These are phyloP conservation scores for Lolium rigidum DNA, from an alignment of 176 grass and related monocot genomes.

Conservation along the genomic window DNA sequence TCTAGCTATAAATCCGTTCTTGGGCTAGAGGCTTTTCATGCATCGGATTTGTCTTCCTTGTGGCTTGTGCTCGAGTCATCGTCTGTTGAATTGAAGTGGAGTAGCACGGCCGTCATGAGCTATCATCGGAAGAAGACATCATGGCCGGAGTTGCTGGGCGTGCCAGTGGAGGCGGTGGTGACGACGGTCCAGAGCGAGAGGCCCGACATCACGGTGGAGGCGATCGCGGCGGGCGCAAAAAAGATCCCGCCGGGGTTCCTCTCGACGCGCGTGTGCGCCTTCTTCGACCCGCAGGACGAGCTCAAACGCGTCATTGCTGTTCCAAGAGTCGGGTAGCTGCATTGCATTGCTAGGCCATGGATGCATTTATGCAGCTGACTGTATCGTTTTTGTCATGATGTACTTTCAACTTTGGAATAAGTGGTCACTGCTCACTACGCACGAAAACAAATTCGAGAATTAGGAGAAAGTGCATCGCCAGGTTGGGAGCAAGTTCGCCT, in stretches of 20 bases:
- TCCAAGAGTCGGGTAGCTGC: background rate
- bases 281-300: background rate
- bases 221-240: background rate
- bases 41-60: background rate
- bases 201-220: constrained; percentile 13
- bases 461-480: background rate
- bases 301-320: background rate
- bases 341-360: too few relatives aligned
- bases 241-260: constrained; percentile 10
- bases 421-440: background rate
- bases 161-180: background rate
- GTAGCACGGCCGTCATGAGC: too few relatives aligned
- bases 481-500: too few relatives aligned
- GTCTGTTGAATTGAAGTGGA: background rate
- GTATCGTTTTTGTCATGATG: too few relatives aligned
- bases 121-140: background rate
- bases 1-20: background rate
- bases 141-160: constrained; percentile 5
- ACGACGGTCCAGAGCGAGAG: background rate
- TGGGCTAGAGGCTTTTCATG: background rate
- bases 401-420: background rate
- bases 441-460: background rate
- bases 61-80: background rate
- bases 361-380: too few relatives aligned
- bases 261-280: background rate